Evolutionary conservation across 1,139 yeast genomes (phyloP), one percentile per base, ranked within the genome.

Genomic region (Trichomonascaceae sp.): DNA sequence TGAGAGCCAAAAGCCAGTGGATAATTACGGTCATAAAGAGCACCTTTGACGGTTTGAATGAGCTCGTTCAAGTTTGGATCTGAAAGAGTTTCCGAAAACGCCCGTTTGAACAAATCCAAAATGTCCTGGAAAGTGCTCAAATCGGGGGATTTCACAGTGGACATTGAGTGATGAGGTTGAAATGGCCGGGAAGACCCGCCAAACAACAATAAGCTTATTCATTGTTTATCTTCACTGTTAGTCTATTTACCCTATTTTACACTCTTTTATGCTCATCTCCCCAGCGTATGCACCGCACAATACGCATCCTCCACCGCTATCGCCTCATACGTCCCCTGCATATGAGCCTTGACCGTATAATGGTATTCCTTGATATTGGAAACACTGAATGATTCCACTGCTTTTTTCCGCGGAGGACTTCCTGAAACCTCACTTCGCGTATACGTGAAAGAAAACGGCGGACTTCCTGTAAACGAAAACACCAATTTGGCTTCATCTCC

Each of bases 321-420:
- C 8, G 97, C 97, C 68, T 91, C 96, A 66, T 95, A 93, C 3
- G 90, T 86, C 47, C 99, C 99, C 67, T 91, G 96, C 61, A 88
- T 74, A 61, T 89, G 87, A 1, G 96, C 93, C 64, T 78, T 74
- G 4, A 87, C 84, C 50, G 82, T 77, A 66, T 88, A 83, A 62
- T 84, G 88, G 63, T 82, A 71, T 2, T 80, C 84, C 71, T 81
- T 74, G 39, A 91, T 87, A 60, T 85, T 84, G 8, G 81, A 75
- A 36, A 91, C 82, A 2, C 87, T 83, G 59, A 86, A 85, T 1
- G 88, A 84, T 64, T 91, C 98, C 27, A 87, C 83, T 18, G 86
- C 81, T 56, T 78, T 79, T 18, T 78, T 73, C 53, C 67, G 67
- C n/a, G 62, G 63, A 27, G 70, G 63, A 41, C 63, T 55, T 19